A percentile compares a stretch with the other conserved stretches of the same genome.
phyloP scores from a whole-genome alignment of 2,329 filamentous ascomycete genomes.

The Botrytis deweyae region DNA sequence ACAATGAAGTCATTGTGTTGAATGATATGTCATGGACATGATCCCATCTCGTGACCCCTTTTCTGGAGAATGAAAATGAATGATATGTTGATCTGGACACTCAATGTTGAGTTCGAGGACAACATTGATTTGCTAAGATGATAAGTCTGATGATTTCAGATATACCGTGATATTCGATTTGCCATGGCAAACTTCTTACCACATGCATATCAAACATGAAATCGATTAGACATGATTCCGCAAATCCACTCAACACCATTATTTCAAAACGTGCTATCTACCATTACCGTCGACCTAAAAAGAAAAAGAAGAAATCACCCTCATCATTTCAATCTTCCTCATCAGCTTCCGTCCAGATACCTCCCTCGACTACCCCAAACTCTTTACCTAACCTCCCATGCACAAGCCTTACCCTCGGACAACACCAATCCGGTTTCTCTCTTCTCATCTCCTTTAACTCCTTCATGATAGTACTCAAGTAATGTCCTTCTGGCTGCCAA shows the following conservation, averaged over 20 bases:
- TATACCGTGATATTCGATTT: neutral
- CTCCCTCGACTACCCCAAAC: slow-evolving; percentile 26
- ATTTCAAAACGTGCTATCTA: neutral
- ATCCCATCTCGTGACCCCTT: neutral
- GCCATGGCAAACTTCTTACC: neutral
- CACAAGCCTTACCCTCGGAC: slow-evolving; percentile 33
- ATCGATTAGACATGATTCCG: neutral
- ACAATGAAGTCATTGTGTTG: neutral
- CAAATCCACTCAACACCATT: neutral
- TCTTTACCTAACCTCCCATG: slow-evolving; percentile 24
- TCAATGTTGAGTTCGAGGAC: neutral
- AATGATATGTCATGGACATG: neutral
- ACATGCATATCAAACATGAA: neutral
- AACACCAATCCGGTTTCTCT: slow-evolving; percentile 31
- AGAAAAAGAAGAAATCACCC: neutral
- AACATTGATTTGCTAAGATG: neutral
- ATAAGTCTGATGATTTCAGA: neutral
- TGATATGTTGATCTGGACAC: neutral
- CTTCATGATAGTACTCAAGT: slow-evolving; percentile 21
- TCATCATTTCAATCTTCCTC: neutral
- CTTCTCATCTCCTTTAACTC: slow-evolving; percentile 30
- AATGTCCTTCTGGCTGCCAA: slow-evolving; percentile 22
- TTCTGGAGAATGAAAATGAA: neutral
- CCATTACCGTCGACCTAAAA: neutral
- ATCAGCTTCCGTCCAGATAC: slow-evolving; percentile 18